phyloP scores from a whole-genome alignment of 2,329 filamentous ascomycete species.

The Epicoccum nigrum region DNA sequence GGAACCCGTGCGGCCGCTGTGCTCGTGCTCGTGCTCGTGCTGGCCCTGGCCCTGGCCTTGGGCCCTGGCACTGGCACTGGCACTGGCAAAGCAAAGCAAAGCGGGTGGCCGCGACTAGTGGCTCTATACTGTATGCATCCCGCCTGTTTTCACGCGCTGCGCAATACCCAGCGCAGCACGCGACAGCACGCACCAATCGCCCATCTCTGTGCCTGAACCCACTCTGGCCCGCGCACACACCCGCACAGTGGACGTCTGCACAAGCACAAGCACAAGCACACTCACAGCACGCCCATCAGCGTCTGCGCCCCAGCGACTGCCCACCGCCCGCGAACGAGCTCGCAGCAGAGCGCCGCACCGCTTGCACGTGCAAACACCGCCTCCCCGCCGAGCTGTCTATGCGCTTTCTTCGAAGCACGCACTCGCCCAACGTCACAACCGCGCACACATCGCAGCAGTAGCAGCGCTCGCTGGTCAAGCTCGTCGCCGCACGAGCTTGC shows the following conservation, averaged over 20 bases:
- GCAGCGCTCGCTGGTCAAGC: slow-evolving; percentile 33
- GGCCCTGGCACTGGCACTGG: too few relatives aligned
- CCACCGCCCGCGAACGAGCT: slow-evolving; percentile 3
- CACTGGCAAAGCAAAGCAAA: too few relatives aligned
- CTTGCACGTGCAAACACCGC: slow-evolving; percentile 45
- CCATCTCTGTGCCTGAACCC: slow-evolving; percentile 33
- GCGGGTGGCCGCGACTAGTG: too few relatives aligned
- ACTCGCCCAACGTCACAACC: slow-evolving; percentile 22
- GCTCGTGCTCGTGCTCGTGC: slow-evolving; percentile 9
- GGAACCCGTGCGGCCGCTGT: slow-evolving; percentile 2
- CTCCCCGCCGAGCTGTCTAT: slow-evolving; percentile 32
- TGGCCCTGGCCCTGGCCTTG: background rate
- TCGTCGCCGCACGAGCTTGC: slow-evolving; percentile 57
- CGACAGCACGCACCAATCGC: slow-evolving; percentile 20
- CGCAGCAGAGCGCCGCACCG: slow-evolving; percentile 18
- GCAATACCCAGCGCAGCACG: background rate
- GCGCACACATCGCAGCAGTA: slow-evolving; percentile 27
- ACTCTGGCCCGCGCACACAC: slow-evolving; percentile 23
- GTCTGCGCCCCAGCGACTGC: background rate
- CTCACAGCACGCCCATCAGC: background rate
- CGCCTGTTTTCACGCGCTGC: background rate
- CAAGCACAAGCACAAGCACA: too few relatives aligned
- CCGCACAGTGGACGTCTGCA: slow-evolving; percentile 2
- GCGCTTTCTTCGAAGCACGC: slow-evolving; percentile 6
- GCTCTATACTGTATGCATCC: too few relatives aligned